Conservation (phyloP, 306 rosid genomes). For the Alnus glutinosa region DNA sequence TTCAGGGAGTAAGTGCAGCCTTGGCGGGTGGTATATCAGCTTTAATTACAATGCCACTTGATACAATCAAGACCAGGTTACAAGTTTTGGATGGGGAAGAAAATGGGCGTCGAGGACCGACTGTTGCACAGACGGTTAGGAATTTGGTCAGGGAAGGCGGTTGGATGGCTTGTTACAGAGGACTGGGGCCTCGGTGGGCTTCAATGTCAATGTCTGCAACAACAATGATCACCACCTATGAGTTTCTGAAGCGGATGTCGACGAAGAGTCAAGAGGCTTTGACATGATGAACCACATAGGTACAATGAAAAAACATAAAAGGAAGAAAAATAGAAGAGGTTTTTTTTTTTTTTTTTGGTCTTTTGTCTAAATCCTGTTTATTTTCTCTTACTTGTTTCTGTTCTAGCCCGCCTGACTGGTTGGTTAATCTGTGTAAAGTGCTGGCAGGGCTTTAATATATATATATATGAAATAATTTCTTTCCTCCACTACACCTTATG, state of each 20-base stretch:
- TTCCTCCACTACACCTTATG: slow-evolving; percentile 20
- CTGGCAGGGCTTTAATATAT: slow-evolving; percentile 15
- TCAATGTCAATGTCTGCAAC: slow-evolving; percentile 93
- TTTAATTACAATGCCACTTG: slow-evolving; percentile 83
- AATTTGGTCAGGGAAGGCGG: slow-evolving; percentile 84
- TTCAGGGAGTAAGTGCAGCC: slow-evolving; percentile 92
- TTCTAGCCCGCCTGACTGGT: slow-evolving; percentile 23
- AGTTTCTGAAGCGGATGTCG: slow-evolving; percentile 81
- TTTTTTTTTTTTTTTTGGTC: slow-evolving; percentile 3
- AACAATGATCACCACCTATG: slow-evolving; percentile 93
- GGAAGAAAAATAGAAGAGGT: not conserved
- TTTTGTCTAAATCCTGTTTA: slow-evolving; percentile 26
- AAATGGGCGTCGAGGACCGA: slow-evolving; percentile 75
- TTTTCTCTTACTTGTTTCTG: slow-evolving; percentile 19
- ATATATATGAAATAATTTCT: slow-evolving; percentile 17
- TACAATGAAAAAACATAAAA: slow-evolving; percentile 12
- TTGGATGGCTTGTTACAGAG: slow-evolving; percentile 87
- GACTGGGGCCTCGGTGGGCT: slow-evolving; percentile 88
- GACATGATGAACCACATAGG: slow-evolving; percentile 35
- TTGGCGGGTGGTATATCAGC: slow-evolving; percentile 90
- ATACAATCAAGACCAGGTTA: slow-evolving; percentile 82
- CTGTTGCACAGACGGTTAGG: slow-evolving; percentile 65
- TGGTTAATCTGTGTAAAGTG: slow-evolving; percentile 34
- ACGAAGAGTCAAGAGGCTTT: slow-evolving; percentile 67
- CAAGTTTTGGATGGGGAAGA: slow-evolving; percentile 86